Evolutionary conservation across 2,329 filamentous ascomycete species (phyloP), one percentile per base, ranked within the genome.

Genomic region (Teratosphaeria gauchensis): DNA sequence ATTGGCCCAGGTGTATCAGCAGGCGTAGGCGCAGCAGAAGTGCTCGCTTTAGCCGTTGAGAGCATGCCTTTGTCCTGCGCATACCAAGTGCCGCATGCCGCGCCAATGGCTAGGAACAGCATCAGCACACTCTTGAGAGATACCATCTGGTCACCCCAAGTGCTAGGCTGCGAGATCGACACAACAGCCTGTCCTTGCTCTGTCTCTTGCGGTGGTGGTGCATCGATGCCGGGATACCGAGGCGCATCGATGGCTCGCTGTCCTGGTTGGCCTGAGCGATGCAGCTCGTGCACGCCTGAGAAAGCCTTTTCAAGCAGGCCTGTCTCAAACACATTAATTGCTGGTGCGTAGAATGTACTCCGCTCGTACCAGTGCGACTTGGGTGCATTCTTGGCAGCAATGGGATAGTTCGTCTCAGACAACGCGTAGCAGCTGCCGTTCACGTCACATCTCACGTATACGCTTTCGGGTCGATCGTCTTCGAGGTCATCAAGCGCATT

Each of bases 351-450:
- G 55, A 82, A 75, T 70, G 78, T 77, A 73, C 79, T 85, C 59
- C 78, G 77, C 57, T 78, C 77, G 63, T 84, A 84, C 68, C 80
- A 84, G 56, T 78, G 73, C 8, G 84, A 84, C 62, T 77, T 74
- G 28, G 78, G 76, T 4, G 84, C 84, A 48, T 81, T 86, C 56
- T 90, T 84, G 24, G 92, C 87, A 31, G 96, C 90, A 9, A 92
- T 81, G 3, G 94, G 94, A 66, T 96, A 97, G 8, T 85, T 85
- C 48, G 80, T 81, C 59, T 95, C 92, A 1, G 92, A 96, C 75
- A 97, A 82, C 33, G 92, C 94, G 72, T 92, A 99, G 91, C 92
- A 97, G 61, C 89, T 88, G 32, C 92, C 92, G n/a, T 80, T 78
- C 58, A 88, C 84, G 1, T 92, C 96, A 65, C 87, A 87, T 71